Evolutionary conservation across 129 eudicot genomes (phyloP).

Genomic region (Helianthus tuberosus): DNA sequence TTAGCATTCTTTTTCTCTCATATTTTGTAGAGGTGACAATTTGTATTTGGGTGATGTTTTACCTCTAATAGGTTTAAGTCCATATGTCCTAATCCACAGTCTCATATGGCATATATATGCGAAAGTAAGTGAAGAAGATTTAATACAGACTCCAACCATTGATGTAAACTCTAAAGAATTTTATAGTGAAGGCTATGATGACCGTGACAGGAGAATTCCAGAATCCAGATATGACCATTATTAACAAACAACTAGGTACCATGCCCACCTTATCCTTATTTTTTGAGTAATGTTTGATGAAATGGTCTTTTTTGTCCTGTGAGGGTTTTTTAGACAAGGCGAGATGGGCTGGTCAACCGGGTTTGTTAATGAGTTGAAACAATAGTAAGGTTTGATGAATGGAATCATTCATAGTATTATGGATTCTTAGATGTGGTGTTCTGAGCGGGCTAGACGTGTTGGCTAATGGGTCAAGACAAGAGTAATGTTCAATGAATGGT

Average conservation of each 20-base stretch:
- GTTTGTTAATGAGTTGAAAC: too few relatives aligned
- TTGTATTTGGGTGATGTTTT: neutral
- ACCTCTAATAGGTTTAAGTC: neutral
- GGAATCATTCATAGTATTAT: neutral
- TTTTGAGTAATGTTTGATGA: neutral
- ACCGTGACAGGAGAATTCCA: slow-evolving; percentile 95
- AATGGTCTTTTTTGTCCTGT: neutral
- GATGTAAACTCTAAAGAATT: slow-evolving; percentile 92
- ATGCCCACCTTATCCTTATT: slow-evolving; percentile 8
- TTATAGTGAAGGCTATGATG: slow-evolving; percentile 92
- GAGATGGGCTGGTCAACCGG: too few relatives aligned
- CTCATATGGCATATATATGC: slow-evolving; percentile 58
- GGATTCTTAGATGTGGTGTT: neutral
- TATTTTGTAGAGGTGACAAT: too few relatives aligned
- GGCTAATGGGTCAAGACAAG: neutral
- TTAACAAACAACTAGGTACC: slow-evolving; percentile 83
- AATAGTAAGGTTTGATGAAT: too few relatives aligned
- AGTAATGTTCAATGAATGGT: too few relatives aligned
- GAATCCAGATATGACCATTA: slow-evolving; percentile 86
- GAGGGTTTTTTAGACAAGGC: too few relatives aligned
- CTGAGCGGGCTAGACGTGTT: neutral
- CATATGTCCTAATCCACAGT: neutral
- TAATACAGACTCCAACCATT: slow-evolving; percentile 70
- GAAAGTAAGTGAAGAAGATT: slow-evolving; percentile 86
- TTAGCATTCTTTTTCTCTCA: too few relatives aligned